These are phyloP conservation scores for Rhododendron ovatum DNA, from an alignment of 148 eudicot genomes.

Conservation along the genomic window DNA sequence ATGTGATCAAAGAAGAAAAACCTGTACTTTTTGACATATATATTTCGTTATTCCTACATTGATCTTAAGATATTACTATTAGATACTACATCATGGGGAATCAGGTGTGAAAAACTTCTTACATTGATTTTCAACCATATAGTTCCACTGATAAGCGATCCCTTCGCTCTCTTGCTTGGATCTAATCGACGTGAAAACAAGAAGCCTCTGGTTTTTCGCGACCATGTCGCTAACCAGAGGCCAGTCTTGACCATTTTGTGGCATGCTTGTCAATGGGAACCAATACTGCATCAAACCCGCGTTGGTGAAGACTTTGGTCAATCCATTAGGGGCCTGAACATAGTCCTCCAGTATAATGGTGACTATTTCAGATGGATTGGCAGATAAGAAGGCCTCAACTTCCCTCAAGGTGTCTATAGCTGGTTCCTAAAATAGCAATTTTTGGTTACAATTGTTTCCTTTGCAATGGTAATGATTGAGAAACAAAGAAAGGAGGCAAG, in stretches of 20 bases:
- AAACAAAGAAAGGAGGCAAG: background rate
- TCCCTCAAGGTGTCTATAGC: conserved; percentile 59
- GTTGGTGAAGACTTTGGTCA: conserved; percentile 61
- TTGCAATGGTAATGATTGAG: background rate
- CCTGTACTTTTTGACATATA: background rate
- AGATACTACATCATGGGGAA: background rate
- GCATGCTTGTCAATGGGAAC: conserved; percentile 73
- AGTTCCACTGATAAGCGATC: conserved; percentile 10
- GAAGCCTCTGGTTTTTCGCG: conserved; percentile 55
- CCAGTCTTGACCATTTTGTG: conserved; percentile 70
- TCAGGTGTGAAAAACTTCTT: background rate
- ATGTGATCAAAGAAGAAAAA: background rate
- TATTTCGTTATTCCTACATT: conserved; percentile 25
- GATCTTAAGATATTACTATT: conserved; percentile 64
- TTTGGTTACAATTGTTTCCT: background rate
- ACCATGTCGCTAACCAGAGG: conserved; percentile 75
- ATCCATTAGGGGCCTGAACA: conserved; percentile 57
- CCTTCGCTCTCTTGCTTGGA: conserved; percentile 62
- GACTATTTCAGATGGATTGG: conserved; percentile 69
- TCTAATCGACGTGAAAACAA: conserved; percentile 62
- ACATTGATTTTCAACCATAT: conserved; percentile 9
- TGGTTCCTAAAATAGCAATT: conserved; percentile 34
- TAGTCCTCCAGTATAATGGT: conserved; percentile 80
- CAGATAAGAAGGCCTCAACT: conserved; percentile 57
- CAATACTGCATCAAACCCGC: conserved; percentile 73